Evolutionary conservation across 1,284 basidiomycete genomes (phyloP).

Genomic region (Coriolopsis trogii): DNA sequence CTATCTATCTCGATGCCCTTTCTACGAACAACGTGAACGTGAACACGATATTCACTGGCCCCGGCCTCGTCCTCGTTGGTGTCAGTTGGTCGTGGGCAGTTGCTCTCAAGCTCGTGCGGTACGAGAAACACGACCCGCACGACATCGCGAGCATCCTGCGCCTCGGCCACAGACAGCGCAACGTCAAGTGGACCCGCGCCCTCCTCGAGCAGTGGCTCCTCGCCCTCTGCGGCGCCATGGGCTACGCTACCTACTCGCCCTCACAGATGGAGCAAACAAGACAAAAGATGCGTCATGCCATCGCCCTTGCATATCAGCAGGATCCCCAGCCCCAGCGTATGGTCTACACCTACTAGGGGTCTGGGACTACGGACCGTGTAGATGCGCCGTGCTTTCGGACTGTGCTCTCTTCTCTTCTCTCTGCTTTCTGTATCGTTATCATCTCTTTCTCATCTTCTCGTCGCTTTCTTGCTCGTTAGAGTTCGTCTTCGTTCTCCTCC

Average conservation of each 20-base stretch:
- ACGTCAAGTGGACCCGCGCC: constrained; percentile 53
- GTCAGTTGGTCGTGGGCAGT: constrained; percentile 71
- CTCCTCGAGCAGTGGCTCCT: constrained; percentile 57
- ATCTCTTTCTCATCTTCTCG: too few relatives aligned
- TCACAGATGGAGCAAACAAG: constrained; percentile 47
- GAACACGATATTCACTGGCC: constrained; percentile 57
- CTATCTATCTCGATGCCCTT: constrained; percentile 56
- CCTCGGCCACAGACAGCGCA: constrained; percentile 53
- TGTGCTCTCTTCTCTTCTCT: background rate
- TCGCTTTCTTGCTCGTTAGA: constrained; percentile 3
- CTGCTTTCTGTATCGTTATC: constrained; percentile 23
- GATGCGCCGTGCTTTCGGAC: background rate
- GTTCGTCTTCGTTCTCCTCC: background rate
- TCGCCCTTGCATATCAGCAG: constrained; percentile 27
- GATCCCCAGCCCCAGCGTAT: constrained; percentile 2
- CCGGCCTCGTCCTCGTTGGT: constrained; percentile 56
- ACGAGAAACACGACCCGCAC: constrained; percentile 47
- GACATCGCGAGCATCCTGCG: constrained; percentile 46
- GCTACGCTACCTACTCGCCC: constrained; percentile 49
- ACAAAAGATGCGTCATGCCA: constrained; percentile 53
- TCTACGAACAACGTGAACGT: constrained; percentile 48
- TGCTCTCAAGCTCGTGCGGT: constrained; percentile 71
- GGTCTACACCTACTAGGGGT: constrained; percentile 1
- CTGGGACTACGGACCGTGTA: background rate
- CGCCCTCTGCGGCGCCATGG: constrained; percentile 58